phyloP scores from a whole-genome alignment of 805 yeast species.

The Wickerhamiella sergipiensis region DNA sequence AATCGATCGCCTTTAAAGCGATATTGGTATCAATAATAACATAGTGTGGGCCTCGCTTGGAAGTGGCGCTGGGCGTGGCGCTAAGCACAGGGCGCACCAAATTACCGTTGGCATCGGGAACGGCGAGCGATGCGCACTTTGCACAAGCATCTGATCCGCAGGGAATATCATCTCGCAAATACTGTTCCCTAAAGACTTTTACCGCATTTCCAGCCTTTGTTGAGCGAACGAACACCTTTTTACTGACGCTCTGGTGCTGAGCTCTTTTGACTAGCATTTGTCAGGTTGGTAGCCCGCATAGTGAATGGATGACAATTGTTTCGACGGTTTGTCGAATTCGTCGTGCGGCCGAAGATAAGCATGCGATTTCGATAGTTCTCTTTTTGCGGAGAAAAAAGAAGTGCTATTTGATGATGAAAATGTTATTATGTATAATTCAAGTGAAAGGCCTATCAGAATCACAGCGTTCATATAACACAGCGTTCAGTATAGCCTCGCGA shows the following conservation, averaged over 20 bases:
- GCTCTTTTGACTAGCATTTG: background rate
- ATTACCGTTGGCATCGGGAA: slow-evolving; percentile 47
- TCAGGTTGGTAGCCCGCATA: background rate
- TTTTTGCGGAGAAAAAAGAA: too few species aligned
- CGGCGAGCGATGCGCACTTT: slow-evolving; percentile 38
- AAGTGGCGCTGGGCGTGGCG: slow-evolving; percentile 36
- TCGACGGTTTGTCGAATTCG: too few species aligned
- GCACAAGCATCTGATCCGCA: slow-evolving; percentile 67
- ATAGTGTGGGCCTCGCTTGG: slow-evolving; percentile 57
- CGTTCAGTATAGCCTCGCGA: too few species aligned
- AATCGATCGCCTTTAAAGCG: slow-evolving; percentile 75
- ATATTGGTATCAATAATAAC: slow-evolving; percentile 79
- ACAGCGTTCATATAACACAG: too few species aligned
- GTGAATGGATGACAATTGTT: too few species aligned
- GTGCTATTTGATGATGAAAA: too few species aligned
- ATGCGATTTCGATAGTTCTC: too few species aligned
- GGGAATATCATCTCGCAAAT: slow-evolving; percentile 81
- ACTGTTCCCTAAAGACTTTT: slow-evolving; percentile 88
- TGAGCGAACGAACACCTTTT: slow-evolving; percentile 81
- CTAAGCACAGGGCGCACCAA: slow-evolving; percentile 55
- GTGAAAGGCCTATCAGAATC: too few species aligned
- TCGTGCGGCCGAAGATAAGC: too few species aligned
- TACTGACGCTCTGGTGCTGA: slow-evolving; percentile 18
- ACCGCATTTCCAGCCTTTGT: slow-evolving; percentile 73
- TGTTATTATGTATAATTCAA: too few species aligned